phyloP scores from a whole-genome alignment of 179 eudicot species.

The Sideroxylon spinosum region DNA sequence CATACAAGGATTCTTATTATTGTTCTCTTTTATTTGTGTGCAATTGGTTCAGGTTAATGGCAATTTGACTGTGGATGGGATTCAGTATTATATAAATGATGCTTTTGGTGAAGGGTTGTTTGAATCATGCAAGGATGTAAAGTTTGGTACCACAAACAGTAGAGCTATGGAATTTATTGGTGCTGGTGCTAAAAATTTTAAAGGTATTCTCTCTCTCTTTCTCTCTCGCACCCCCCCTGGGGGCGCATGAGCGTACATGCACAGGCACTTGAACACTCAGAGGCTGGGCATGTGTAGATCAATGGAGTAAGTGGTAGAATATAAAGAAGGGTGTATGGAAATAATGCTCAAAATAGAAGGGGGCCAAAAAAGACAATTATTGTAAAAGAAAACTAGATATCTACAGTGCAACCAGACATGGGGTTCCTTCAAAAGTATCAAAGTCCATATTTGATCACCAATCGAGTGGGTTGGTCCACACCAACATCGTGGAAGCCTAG shows the following conservation, averaged over 20 bases:
- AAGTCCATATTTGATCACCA: neutral
- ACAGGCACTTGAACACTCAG: neutral
- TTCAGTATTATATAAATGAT: constrained; percentile 74
- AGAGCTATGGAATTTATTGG: constrained; percentile 87
- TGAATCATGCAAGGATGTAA: constrained; percentile 94
- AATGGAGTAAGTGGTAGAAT: no score
- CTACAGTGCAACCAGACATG: neutral
- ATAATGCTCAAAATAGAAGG: neutral
- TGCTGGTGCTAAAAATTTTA: constrained; percentile 85
- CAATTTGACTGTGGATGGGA: constrained; percentile 77
- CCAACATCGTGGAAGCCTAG: neutral
- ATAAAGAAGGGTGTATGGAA: neutral
- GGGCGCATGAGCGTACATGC: no score
- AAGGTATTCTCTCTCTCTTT: constrained; percentile 41
- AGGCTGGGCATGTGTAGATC: no score
- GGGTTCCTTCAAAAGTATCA: neutral
- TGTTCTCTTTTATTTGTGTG: neutral
- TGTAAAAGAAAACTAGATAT: neutral
- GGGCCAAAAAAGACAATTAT: neutral
- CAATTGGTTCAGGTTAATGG: constrained; percentile 56
- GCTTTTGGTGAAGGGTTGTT: constrained; percentile 81
- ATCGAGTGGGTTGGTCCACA: neutral
- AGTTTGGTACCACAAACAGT: constrained; percentile 89
- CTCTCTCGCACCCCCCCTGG: neutral
- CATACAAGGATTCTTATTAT: neutral